Evolutionary conservation across 1,284 basidiomycete species (phyloP).

Genomic region (Wallemia mellicola): DNA sequence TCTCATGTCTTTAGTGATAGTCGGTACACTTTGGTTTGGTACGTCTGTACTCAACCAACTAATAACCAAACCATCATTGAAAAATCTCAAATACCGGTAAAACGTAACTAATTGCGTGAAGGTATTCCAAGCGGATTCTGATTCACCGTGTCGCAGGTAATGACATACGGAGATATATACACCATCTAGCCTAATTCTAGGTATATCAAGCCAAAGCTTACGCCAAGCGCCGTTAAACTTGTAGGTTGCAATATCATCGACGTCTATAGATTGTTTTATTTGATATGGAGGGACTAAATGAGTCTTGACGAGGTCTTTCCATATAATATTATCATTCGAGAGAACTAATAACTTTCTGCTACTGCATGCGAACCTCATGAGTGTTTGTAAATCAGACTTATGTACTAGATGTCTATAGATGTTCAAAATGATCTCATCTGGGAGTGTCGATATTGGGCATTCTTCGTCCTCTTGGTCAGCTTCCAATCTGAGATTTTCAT

Average conservation of each 20-base stretch:
- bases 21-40: background rate
- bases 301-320: background rate
- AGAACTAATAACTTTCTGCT: background rate
- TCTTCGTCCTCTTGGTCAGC: conserved; percentile 33
- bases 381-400: conserved; percentile 27
- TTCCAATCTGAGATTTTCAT: conserved; percentile 24
- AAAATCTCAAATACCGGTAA: conserved; percentile 56
- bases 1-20: background rate
- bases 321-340: background rate
- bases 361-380: conserved; percentile 34
- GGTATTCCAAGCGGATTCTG: conserved; percentile 3
- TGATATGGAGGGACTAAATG: conserved; percentile 36
- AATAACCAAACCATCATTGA: conserved; percentile 54
- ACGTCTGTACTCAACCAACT: conserved; percentile 53
- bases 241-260: conserved; percentile 21
- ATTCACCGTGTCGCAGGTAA: conserved; percentile 17
- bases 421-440: conserved; percentile 39
- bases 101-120: conserved; percentile 37
- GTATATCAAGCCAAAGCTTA: conserved; percentile 45
- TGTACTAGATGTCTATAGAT: conserved; percentile 23
- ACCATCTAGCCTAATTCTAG: conserved; percentile 50
- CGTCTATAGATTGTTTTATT: conserved; percentile 21
- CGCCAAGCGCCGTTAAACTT: conserved; percentile 33
- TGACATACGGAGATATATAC: conserved; percentile 72
- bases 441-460: conserved; percentile 27